A percentile compares a stretch with the other conserved stretches of the same genome.
These are phyloP conservation scores for Lachnellula arida DNA, from an alignment of 2,329 filamentous ascomycete species.

Conservation along the genomic window DNA sequence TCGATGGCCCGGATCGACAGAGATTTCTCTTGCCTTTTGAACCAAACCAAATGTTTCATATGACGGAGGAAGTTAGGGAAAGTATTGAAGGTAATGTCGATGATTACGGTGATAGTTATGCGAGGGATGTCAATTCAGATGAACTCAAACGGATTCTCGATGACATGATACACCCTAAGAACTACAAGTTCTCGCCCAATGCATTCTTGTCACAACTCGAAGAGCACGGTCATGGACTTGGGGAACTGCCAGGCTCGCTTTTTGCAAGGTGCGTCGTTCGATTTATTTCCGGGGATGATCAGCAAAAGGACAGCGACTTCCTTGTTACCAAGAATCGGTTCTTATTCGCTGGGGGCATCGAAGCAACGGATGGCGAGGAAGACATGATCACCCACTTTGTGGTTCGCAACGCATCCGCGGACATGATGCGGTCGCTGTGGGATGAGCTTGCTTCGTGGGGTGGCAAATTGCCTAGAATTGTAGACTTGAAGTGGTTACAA, in stretches of 20 bases:
- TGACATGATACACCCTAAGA: conserved; percentile 43
- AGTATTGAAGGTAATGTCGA: conserved; percentile 63
- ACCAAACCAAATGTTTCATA: conserved; percentile 66
- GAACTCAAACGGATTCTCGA: conserved; percentile 54
- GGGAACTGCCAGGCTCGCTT: conserved; percentile 45
- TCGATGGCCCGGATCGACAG: conserved; percentile 43
- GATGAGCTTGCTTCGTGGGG: conserved; percentile 40
- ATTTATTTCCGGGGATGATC: conserved; percentile 37
- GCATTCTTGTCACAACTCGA: conserved; percentile 52
- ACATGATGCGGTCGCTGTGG: conserved; percentile 42
- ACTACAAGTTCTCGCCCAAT: conserved; percentile 41
- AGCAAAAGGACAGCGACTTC: conserved; percentile 30
- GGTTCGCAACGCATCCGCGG: conserved; percentile 43
- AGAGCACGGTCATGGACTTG: conserved; percentile 49
- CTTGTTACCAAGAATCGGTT: conserved; percentile 53
- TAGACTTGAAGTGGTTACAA: conserved; percentile 68
- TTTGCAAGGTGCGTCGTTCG: conserved; percentile 41
- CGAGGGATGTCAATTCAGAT: conserved; percentile 58
- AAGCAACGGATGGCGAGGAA: neutral
- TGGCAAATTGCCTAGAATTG: conserved; percentile 59
- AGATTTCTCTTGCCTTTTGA: conserved; percentile 58
- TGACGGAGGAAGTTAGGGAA: conserved; percentile 49
- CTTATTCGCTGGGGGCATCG: conserved; percentile 63
- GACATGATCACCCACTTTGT: conserved; percentile 67
- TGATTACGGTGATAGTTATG: conserved; percentile 76